Percentiles rank a stretch among this genome's conserved stretches.
phyloP scores from a whole-genome alignment of 1,284 basidiomycete genomes.

The Ustilago tritici region DNA sequence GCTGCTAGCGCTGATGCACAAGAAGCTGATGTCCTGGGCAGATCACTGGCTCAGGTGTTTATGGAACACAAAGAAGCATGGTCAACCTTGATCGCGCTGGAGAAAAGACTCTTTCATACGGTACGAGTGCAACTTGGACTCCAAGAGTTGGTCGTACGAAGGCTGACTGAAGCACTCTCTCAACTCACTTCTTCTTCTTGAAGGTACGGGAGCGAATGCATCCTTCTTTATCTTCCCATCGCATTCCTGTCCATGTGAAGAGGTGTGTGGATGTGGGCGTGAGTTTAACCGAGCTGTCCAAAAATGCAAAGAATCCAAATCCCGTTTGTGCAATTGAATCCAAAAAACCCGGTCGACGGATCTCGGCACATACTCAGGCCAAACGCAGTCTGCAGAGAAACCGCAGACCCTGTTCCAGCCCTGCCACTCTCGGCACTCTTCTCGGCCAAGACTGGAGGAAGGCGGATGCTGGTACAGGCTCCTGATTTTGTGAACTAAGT shows the following conservation, averaged over 20 bases:
- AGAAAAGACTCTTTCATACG: conserved; percentile 32
- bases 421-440: too few species aligned
- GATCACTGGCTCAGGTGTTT: conserved; percentile 18
- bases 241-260: not conserved
- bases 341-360: too few species aligned
- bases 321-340: too few species aligned
- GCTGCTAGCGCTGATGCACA: not conserved
- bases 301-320: not conserved
- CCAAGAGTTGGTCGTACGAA: conserved; percentile 24
- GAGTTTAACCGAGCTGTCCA: conserved; percentile 5
- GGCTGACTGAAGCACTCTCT: conserved; percentile 1
- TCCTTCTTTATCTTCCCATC: not conserved
- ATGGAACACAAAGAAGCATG: conserved; percentile 17
- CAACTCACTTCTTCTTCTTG: not conserved
- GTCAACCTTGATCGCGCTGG: conserved; percentile 21
- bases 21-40: not conserved
- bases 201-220: not conserved
- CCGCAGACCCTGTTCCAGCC: too few species aligned
- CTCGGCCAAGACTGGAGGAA: too few species aligned
- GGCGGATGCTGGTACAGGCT: too few species aligned
- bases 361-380: too few species aligned
- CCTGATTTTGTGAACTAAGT: too few species aligned
- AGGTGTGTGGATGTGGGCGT: not conserved
- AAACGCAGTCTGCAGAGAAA: too few species aligned
- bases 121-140: conserved; percentile 15